Base-by-base conservation (phyloP, 2,329 filamentous ascomycete genomes). In the Aspergillus sp. region DNA sequence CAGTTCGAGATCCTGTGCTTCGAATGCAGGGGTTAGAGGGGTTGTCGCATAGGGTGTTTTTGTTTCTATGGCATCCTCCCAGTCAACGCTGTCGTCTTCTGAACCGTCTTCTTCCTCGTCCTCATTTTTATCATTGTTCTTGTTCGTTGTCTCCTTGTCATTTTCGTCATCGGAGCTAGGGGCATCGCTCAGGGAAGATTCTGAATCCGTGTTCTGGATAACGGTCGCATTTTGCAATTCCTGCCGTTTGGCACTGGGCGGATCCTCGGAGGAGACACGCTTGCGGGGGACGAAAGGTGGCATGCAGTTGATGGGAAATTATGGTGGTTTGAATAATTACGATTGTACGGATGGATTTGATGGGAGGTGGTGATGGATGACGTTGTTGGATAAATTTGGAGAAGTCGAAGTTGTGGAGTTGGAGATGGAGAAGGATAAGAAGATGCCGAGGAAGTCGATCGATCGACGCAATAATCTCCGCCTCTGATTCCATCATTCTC, bases 1-100 rank as follows among this genome's bases (percentile, higher is more conserved):
- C 55, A 94, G 70, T 52, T 91, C 84, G 30, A 94, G 71, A 58
- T 90, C 85, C 8, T 83, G 83, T 1, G 80, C 73, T 1, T 79
- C 72, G 2, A 68, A 66, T 39, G 75, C 70, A 5, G 75, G 70
- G 47, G 67, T 72, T 47, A 46, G 60, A 27, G 53, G 60, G 47
- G 46, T 60, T 39, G 46, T 59, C 49, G 42, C 40, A 34, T 44
- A 35, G 26, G 46, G 66, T 50, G 71, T 57, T 45, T 53, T 52
- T 68, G 68, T 33, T 67, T 59, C 61, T 39, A 76, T 69, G 7
- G 76, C 76, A 57, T 81, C 75, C 58, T 82, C 78, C 77, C 77
- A 81, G 41, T 79, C 75, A 56, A 78, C 73, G 38, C 73, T 72
- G 2, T 82, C 78, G 50, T 84, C 76, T 9, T 74, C 72, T 1